These are phyloP conservation scores for Sphagnum contortum DNA, from an alignment of 225 moss, liverwort and hornwort species.

Conservation along the genomic window DNA sequence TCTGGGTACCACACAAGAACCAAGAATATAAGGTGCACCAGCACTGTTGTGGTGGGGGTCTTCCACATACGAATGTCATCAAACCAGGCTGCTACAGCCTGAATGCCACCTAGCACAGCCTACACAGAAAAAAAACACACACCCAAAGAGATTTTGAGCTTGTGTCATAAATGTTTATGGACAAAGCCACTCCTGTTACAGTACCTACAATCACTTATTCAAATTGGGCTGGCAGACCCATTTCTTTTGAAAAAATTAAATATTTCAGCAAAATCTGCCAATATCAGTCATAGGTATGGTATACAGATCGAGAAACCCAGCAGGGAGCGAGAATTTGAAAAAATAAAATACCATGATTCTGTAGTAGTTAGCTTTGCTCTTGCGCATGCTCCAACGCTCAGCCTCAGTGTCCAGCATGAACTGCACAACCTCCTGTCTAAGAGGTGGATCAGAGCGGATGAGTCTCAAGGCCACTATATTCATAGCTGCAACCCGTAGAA, in stretches of 20 bases:
- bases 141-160: too few species aligned
- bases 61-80: conserved; percentile 86
- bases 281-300: too few species aligned
- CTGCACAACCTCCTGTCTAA: conserved; percentile 73
- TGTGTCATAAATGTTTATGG: too few species aligned
- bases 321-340: too few species aligned
- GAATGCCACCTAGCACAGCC: conserved; percentile 63
- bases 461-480: conserved; percentile 78
- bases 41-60: conserved; percentile 71
- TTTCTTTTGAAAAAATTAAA: too few species aligned
- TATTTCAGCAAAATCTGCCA: too few species aligned
- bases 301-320: too few species aligned
- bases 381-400: conserved; percentile 90
- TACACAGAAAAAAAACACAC: conserved; percentile 12
- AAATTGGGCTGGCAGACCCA: background rate
- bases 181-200: too few species aligned
- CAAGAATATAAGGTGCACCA: conserved; percentile 70
- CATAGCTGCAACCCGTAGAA: conserved; percentile 78
- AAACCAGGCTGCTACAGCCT: conserved; percentile 83
- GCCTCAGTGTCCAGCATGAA: conserved; percentile 85
- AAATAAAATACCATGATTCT: conserved; percentile 57
- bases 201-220: background rate
- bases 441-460: conserved; percentile 73
- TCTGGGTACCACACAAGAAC: conserved; percentile 92
- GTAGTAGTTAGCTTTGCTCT: conserved; percentile 91